Percentiles rank a stretch among this genome's conserved stretches.
Conservation (phyloP, 1,284 basidiomycete genomes). For the Ustilago sp. region DNA sequence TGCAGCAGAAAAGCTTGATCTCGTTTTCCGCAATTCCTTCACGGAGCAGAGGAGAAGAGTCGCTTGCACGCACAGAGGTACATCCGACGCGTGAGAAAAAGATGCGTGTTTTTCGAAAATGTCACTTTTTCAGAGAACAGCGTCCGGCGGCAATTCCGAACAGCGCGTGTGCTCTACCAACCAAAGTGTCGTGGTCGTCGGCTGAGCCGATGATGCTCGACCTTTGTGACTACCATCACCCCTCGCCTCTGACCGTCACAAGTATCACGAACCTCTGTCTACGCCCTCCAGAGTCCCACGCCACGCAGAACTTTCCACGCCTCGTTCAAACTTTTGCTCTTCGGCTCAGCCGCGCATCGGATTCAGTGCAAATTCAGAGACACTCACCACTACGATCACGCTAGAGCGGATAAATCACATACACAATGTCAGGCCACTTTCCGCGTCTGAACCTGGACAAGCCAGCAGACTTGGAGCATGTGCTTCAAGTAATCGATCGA, state of each 20-base stretch:
- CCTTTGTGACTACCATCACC: conserved; percentile 14
- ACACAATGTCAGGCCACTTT: conserved; percentile 45
- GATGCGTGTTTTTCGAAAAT: conserved; percentile 5
- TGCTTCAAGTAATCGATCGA: conserved; percentile 27
- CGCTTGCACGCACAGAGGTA: too few relatives aligned
- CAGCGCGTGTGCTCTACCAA: conserved; percentile 3
- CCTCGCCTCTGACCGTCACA: not conserved
- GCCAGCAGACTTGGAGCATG: conserved; percentile 43
- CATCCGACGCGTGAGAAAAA: not conserved
- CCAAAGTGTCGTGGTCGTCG: conserved; percentile 3
- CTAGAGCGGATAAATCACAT: not conserved
- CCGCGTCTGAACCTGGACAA: conserved; percentile 39
- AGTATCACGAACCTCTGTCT: not conserved
- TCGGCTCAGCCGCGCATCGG: conserved; percentile 6
- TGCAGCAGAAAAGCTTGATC: not conserved
- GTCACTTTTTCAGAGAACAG: not conserved
- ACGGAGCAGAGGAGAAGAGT: not conserved
- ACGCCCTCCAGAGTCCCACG: conserved; percentile 7
- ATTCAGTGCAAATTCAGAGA: not conserved
- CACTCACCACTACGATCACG: not conserved
- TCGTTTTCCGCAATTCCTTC: too few relatives aligned
- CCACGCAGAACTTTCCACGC: not conserved
- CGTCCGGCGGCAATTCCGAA: conserved; percentile 24
- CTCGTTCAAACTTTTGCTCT: not conserved
- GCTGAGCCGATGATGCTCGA: conserved; percentile 12